These are phyloP conservation scores for Diplodia sapinea DNA, from an alignment of 2,329 filamentous ascomycete species.

Conservation along the genomic window DNA sequence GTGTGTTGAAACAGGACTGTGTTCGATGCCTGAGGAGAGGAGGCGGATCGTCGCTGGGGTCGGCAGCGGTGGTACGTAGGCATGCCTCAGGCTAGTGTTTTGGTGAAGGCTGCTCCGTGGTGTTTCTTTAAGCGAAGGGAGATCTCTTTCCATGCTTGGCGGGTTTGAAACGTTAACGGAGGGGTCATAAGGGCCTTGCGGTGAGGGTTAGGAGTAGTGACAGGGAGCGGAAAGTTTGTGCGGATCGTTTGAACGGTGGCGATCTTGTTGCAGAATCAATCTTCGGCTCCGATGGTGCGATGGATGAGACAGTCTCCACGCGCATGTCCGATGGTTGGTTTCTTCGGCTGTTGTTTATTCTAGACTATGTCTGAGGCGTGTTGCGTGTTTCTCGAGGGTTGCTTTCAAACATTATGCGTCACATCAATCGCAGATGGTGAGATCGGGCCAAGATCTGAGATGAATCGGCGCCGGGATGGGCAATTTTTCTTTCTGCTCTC, in stretches of 20 bases:
- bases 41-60: neutral
- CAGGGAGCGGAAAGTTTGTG: neutral
- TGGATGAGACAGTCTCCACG: too few relatives aligned
- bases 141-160: neutral
- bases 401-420: slow-evolving; percentile 1
- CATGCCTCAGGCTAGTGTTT: slow-evolving; percentile 3
- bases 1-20: neutral
- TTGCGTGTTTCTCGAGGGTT: slow-evolving; percentile 3
- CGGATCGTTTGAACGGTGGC: neutral
- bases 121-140: neutral
- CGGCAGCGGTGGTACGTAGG: neutral
- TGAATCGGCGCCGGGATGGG: slow-evolving; percentile 8
- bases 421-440: neutral
- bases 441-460: neutral
- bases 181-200: neutral
- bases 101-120: neutral
- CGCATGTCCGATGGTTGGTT: too few relatives aligned
- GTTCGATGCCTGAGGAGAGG: neutral
- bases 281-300: too few relatives aligned
- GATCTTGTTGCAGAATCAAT: neutral
- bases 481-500: neutral
- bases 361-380: neutral
- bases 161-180: slow-evolving; percentile 12
- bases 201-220: neutral
- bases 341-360: too few relatives aligned